Conservation (phyloP, 495 filamentous ascomycete genomes). For the Aspergillus nanangensis region DNA sequence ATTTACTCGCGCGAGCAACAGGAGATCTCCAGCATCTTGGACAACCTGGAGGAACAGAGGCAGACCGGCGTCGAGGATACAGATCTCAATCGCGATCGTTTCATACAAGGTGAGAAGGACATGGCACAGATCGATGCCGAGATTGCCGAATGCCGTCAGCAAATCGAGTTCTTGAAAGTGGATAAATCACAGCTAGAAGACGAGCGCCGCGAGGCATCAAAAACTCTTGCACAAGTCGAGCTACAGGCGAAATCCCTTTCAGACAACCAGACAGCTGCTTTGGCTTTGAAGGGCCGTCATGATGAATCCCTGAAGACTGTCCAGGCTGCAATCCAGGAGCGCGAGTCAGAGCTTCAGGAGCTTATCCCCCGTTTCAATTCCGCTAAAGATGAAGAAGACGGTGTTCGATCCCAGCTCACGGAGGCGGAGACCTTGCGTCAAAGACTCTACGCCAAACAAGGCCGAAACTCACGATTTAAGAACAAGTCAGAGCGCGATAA, state of each 20-base stretch:
- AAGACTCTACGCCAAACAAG: conserved; percentile 90
- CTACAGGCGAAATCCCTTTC: conserved; percentile 74
- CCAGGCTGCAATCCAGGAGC: conserved; percentile 65
- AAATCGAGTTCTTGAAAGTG: conserved; percentile 80
- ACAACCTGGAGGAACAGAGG: conserved; percentile 76
- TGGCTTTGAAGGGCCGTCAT: conserved; percentile 63
- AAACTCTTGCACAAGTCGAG: conserved; percentile 75
- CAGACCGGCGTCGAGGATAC: conserved; percentile 77
- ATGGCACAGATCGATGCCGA: conserved; percentile 71
- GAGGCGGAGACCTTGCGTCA: conserved; percentile 71
- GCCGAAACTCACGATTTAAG: conserved; percentile 81
- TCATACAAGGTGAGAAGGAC: conserved; percentile 75
- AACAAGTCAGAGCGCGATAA: conserved; percentile 84
- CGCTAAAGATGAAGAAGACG: conserved; percentile 67
- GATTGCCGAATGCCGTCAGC: conserved; percentile 72
- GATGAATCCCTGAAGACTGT: conserved; percentile 71
- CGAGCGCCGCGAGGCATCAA: conserved; percentile 76
- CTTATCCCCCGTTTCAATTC: conserved; percentile 70
- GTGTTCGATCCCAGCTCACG: conserved; percentile 63
- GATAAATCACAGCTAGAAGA: conserved; percentile 86
- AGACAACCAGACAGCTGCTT: conserved; percentile 74
- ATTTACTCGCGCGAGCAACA: conserved; percentile 88
- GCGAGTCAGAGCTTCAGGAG: conserved; percentile 68
- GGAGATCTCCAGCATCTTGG: conserved; percentile 68
- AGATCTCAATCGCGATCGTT: conserved; percentile 73